Conservation (phyloP, 176 grass and related monocot genomes). For the Alloteropsis semialata region DNA sequence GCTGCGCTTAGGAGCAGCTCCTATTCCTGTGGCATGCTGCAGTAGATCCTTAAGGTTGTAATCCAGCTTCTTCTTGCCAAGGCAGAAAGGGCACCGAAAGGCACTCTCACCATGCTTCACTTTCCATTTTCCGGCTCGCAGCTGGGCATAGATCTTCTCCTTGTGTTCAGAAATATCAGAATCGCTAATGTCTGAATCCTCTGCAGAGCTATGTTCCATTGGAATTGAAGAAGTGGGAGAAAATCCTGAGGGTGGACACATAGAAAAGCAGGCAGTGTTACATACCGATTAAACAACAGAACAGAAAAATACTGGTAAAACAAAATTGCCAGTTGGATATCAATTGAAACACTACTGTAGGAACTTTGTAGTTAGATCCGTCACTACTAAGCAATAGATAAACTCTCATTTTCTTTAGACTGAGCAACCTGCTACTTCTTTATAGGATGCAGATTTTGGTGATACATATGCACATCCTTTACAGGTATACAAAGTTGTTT, state of each 20-base stretch:
- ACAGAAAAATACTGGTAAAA: background rate
- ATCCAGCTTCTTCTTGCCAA: slow-evolving; percentile 64
- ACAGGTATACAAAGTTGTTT: background rate
- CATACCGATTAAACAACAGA: background rate
- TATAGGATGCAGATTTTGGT: background rate
- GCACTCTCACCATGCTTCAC: slow-evolving; percentile 38
- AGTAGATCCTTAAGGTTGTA: slow-evolving; percentile 64
- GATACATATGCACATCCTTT: background rate
- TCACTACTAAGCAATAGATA: background rate
- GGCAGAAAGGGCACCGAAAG: slow-evolving; percentile 73
- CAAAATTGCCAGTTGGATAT: background rate
- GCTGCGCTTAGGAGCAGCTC: slow-evolving; percentile 48
- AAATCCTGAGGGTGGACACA: background rate
- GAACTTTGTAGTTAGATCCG: background rate
- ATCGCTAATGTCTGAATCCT: slow-evolving; percentile 66
- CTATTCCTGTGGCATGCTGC: slow-evolving; percentile 74
- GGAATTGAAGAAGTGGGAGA: background rate
- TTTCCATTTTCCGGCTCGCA: slow-evolving; percentile 35
- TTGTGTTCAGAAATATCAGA: slow-evolving; percentile 58
- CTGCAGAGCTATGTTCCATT: slow-evolving; percentile 52
- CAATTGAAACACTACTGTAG: background rate
- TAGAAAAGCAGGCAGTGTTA: background rate
- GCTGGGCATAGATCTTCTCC: slow-evolving; percentile 27
- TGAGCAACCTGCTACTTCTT: background rate
- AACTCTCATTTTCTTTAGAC: background rate